Percentiles rank a stretch among this genome's conserved stretches.
These are phyloP conservation scores for Nicotiana undulata DNA, from an alignment of 257 asterid genomes.

Conservation along the genomic window DNA sequence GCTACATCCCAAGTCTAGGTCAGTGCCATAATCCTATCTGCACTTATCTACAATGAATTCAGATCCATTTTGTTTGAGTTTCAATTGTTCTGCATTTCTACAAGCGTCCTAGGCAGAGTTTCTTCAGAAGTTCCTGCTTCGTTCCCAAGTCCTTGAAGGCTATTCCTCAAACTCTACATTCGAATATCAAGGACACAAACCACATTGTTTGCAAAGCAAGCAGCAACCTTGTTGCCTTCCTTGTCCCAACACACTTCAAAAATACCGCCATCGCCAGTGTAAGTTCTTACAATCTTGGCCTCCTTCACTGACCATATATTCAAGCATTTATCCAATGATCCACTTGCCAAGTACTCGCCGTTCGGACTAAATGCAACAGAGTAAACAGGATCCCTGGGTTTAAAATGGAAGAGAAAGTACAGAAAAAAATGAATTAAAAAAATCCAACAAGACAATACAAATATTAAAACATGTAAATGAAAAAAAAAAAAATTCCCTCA, in stretches of 20 bases:
- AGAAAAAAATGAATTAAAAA: background rate
- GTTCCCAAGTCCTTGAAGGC: background rate
- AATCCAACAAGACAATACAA: background rate
- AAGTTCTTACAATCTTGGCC: constrained; percentile 73
- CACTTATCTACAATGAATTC: background rate
- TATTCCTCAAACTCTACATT: constrained; percentile 27
- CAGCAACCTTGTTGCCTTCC: constrained; percentile 84
- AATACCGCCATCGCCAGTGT: constrained; percentile 72
- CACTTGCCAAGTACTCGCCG: constrained; percentile 84
- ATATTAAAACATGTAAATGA: background rate
- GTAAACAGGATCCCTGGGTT: constrained; percentile 79
- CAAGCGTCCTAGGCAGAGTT: no score
- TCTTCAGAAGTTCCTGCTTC: background rate
- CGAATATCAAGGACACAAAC: constrained; percentile 84
- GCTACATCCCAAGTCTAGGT: background rate
- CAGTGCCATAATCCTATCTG: background rate
- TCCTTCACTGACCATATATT: constrained; percentile 96
- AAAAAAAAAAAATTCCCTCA: background rate
- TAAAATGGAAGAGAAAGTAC: background rate
- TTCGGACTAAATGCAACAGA: constrained; percentile 93
- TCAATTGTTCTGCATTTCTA: background rate
- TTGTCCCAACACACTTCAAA: constrained; percentile 98
- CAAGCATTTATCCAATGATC: constrained; percentile 83
- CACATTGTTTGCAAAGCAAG: constrained; percentile 78
- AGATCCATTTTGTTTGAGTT: background rate